Evolutionary conservation across 345 rosid species (phyloP).

Genomic region (Acer campestre): DNA sequence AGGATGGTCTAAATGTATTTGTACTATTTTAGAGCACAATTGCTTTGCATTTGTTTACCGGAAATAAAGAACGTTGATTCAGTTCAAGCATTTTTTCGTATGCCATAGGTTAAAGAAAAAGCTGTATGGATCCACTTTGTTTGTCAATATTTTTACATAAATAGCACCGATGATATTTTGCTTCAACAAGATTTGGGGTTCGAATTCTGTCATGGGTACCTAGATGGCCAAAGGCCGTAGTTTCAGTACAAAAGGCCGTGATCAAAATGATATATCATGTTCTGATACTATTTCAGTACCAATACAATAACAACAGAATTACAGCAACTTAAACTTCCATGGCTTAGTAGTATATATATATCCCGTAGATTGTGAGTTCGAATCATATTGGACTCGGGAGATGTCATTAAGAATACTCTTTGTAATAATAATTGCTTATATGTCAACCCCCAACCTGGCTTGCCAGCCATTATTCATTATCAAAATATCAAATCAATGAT

Average conservation of each 20-base stretch:
- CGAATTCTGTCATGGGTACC: no score
- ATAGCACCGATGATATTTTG: not conserved
- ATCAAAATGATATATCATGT: no score
- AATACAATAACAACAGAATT: no score
- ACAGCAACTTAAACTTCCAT: no score
- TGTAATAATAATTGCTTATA: not conserved
- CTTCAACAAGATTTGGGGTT: no score
- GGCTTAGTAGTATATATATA: no score
- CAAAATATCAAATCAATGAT: not conserved
- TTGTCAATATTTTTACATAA: not conserved
- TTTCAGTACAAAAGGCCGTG: no score
- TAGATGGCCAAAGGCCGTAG: no score
- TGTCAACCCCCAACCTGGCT: not conserved
- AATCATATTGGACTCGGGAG: not conserved
- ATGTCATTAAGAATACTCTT: not conserved
- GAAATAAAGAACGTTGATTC: constrained; percentile 16
- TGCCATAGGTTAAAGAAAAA: not conserved
- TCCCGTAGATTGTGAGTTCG: no score
- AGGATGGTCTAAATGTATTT: constrained; percentile 1
- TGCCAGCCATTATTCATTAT: not conserved
- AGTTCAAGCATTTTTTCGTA: not conserved
- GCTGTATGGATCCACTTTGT: not conserved
- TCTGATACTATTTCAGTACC: no score
- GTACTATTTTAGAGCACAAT: constrained; percentile 4
- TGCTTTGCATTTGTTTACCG: constrained; percentile 18